phyloP scores from a whole-genome alignment of 331 rosid genomes.

The Ulmus americana region DNA sequence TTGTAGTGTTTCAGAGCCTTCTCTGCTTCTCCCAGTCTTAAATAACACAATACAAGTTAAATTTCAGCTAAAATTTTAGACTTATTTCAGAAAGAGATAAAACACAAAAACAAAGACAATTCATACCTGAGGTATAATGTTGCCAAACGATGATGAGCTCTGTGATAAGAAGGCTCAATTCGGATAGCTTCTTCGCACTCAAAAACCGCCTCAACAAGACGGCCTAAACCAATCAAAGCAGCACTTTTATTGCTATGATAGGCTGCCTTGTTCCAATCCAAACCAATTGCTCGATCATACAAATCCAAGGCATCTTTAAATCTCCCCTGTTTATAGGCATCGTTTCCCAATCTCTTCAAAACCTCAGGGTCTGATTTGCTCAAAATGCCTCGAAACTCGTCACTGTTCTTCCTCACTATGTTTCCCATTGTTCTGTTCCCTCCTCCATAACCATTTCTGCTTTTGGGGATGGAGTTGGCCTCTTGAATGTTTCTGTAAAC shows the following conservation, averaged over 20 bases:
- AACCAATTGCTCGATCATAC: constrained; percentile 62
- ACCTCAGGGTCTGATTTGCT: constrained; percentile 59
- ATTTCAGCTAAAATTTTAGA: not conserved
- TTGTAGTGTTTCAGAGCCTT: constrained; percentile 53
- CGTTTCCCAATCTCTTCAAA: constrained; percentile 78
- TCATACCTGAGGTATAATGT: constrained; percentile 69
- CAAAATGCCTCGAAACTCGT: constrained; percentile 31
- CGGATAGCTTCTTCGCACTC: constrained; percentile 63
- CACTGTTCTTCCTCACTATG: constrained; percentile 58
- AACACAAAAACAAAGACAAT: not conserved
- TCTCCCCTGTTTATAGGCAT: constrained; percentile 61
- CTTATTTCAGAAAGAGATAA: not conserved
- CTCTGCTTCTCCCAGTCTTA: constrained; percentile 78
- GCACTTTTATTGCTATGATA: constrained; percentile 80
- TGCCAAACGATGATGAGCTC: constrained; percentile 81
- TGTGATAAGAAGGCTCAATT: constrained; percentile 62
- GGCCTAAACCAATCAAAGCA: constrained; percentile 53
- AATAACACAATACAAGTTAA: constrained; percentile 6
- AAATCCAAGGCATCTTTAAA: constrained; percentile 63
- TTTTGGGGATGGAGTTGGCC: constrained; percentile 15
- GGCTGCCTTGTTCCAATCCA: constrained; percentile 66
- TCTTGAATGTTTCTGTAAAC: constrained; percentile 29
- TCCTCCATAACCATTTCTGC: constrained; percentile 23
- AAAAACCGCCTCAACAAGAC: constrained; percentile 52
- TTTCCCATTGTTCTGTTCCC: constrained; percentile 56